Percentiles rank a stretch among this genome's conserved stretches.
Evolutionary conservation across 164 flowering plant species (phyloP).

Genomic region (Magnolia kwangsiensis): DNA sequence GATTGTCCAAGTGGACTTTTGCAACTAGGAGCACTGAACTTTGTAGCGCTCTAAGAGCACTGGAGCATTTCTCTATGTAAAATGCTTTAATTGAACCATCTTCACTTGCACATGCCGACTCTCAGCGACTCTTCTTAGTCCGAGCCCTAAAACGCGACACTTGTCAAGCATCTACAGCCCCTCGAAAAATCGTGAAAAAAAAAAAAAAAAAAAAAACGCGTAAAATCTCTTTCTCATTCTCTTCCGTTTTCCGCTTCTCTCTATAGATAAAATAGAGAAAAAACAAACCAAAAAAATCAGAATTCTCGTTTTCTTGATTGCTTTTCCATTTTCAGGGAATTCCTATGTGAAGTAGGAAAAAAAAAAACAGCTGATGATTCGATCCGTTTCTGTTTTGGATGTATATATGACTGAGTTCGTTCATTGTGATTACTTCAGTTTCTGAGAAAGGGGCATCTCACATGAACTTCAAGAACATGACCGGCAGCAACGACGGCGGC

Average conservation of each 20-base stretch:
- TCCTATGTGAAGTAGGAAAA: background rate
- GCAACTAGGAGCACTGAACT: too few species aligned
- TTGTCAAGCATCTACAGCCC: background rate
- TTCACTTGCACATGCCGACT: too few species aligned
- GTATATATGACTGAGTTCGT: background rate
- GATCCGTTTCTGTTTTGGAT: background rate
- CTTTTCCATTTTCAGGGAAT: background rate
- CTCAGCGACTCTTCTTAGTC: too few species aligned
- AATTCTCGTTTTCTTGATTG: background rate
- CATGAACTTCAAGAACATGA: constrained; percentile 55
- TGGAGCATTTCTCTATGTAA: too few species aligned
- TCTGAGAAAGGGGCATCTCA: constrained; percentile 46
- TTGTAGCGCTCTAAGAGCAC: too few species aligned
- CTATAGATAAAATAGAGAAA: background rate
- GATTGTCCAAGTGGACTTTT: too few species aligned
- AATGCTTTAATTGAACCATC: too few species aligned
- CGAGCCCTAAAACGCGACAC: background rate
- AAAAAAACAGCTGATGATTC: background rate
- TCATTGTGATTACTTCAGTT: background rate
- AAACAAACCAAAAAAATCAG: background rate
- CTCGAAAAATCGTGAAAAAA: background rate
- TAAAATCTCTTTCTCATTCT: background rate
- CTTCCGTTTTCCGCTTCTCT: background rate
- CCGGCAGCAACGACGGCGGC: constrained; percentile 17
- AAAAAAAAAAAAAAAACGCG: background rate